Evolutionary conservation across 371 early-diverging fungal species (phyloP).

Genomic region (Mucor mucedo): DNA sequence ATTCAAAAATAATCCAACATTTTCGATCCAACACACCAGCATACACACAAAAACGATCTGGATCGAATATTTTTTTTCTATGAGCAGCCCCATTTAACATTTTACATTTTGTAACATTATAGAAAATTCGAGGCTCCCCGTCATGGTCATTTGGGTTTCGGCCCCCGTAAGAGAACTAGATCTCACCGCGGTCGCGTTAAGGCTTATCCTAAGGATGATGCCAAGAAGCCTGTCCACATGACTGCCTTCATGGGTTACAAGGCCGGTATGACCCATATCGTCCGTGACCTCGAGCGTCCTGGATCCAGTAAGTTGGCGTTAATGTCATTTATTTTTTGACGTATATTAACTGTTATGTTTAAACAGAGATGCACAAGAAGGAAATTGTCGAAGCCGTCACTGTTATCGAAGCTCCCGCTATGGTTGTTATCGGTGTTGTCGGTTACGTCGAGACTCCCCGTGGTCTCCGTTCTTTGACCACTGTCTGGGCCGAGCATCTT

Average conservation of each 20-base stretch:
- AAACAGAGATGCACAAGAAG: conserved; percentile 97
- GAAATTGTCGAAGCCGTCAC: conserved; percentile 99
- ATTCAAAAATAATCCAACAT: neutral
- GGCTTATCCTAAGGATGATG: conserved; percentile 99
- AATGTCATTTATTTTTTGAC: neutral
- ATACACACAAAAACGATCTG: neutral
- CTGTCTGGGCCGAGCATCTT: conserved; percentile 99
- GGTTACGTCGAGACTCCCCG: conserved; percentile 99
- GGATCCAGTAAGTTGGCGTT: conserved; percentile 79
- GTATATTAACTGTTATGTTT: neutral
- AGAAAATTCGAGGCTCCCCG: conserved; percentile 76
- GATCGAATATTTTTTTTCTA: neutral
- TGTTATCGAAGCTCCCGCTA: conserved; percentile 98
- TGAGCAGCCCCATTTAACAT: neutral
- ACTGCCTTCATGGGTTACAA: conserved; percentile 99
- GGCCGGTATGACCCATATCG: conserved; percentile 99
- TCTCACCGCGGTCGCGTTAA: conserved; percentile 96
- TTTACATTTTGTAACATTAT: neutral
- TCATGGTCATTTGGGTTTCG: conserved; percentile 99
- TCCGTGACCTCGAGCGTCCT: conserved; percentile 97
- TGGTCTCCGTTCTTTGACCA: conserved; percentile 97
- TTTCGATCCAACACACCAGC: neutral
- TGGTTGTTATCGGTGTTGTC: conserved; percentile 99
- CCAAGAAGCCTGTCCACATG: conserved; percentile 95
- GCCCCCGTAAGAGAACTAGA: conserved; percentile 97